phyloP scores from a whole-genome alignment of 495 filamentous ascomycete genomes.

The Talaromyces thailandensis region DNA sequence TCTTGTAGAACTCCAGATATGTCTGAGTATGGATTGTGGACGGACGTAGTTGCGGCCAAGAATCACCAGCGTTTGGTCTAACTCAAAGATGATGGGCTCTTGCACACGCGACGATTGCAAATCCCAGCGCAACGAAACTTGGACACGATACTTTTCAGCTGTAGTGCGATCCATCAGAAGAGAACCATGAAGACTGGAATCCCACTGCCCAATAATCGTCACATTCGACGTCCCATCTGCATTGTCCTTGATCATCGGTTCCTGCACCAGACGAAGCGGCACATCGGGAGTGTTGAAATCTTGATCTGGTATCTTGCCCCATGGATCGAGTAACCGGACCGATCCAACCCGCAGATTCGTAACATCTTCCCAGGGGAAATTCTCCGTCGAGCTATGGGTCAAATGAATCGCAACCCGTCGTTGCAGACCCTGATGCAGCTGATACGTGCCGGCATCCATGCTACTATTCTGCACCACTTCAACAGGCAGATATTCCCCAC shows the following conservation, averaged over 20 bases:
- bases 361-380: slow-evolving; percentile 78
- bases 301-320: slow-evolving; percentile 75
- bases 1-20: slow-evolving; percentile 74
- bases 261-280: slow-evolving; percentile 61
- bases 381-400: slow-evolving; percentile 81
- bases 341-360: slow-evolving; percentile 64
- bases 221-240: slow-evolving; percentile 87
- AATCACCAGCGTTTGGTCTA: slow-evolving; percentile 73
- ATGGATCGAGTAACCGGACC: slow-evolving; percentile 72
- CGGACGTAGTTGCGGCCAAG: slow-evolving; percentile 76
- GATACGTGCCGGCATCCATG: slow-evolving; percentile 78
- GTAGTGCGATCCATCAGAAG: slow-evolving; percentile 83
- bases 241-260: slow-evolving; percentile 69
- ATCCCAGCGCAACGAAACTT: slow-evolving; percentile 78
- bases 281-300: slow-evolving; percentile 63
- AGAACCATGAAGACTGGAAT: slow-evolving; percentile 87
- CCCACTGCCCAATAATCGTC: slow-evolving; percentile 85
- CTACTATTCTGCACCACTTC: slow-evolving; percentile 81
- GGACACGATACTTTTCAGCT: slow-evolving; percentile 82
- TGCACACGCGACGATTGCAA: slow-evolving; percentile 69
- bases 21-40: slow-evolving; percentile 75
- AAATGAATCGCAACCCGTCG: slow-evolving; percentile 78
- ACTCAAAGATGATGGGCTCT: slow-evolving; percentile 74
- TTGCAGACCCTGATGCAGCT: slow-evolving; percentile 92
- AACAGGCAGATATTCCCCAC: slow-evolving; percentile 83